A percentile compares a stretch with the other conserved stretches of the same genome.
Evolutionary conservation across 768 basidiomycete species (phyloP).

Genomic region (Cystofilobasidium capitatum): DNA sequence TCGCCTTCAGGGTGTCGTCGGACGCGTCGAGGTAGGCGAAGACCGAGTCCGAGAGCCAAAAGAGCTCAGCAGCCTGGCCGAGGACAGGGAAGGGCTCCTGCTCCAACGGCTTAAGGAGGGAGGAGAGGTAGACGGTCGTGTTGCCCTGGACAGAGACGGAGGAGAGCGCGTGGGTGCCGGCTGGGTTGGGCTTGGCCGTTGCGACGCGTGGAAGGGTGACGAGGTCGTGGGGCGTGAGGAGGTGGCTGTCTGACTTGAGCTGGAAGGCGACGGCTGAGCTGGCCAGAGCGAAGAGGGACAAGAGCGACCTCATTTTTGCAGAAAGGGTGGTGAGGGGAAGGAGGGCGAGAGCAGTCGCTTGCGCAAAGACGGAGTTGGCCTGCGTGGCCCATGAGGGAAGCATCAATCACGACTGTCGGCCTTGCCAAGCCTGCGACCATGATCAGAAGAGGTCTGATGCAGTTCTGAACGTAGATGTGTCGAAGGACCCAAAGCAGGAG

Average conservation of each 20-base stretch:
- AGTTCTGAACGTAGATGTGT: no score
- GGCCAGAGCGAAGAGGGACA: no score
- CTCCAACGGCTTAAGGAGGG: conserved; percentile 20
- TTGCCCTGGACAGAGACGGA: conserved; percentile 4
- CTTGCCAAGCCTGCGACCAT: no score
- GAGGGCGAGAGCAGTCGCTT: no score
- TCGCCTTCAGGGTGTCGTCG: conserved; percentile 27
- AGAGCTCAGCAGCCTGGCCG: conserved; percentile 4
- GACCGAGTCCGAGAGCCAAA: conserved; percentile 31
- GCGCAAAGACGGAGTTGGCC: no score
- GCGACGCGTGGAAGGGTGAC: conserved; percentile 8
- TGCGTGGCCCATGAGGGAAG: no score
- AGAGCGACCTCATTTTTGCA: no score
- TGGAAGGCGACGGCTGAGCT: background rate
- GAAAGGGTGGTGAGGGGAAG: background rate
- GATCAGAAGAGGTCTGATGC: no score
- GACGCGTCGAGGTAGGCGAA: conserved; percentile 29
- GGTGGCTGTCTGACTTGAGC: background rate
- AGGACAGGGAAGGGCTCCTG: background rate
- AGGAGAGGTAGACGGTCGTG: conserved; percentile 15
- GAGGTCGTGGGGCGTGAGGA: conserved; percentile 18
- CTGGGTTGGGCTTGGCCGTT: background rate
- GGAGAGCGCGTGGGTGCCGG: conserved; percentile 9
- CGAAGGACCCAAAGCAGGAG: no score
- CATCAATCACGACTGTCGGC: no score